Percentiles rank a stretch among this genome's conserved stretches.
Evolutionary conservation across 73 alveolate genomes (phyloP).

Genomic region (Paramecium sexaurelia): DNA sequence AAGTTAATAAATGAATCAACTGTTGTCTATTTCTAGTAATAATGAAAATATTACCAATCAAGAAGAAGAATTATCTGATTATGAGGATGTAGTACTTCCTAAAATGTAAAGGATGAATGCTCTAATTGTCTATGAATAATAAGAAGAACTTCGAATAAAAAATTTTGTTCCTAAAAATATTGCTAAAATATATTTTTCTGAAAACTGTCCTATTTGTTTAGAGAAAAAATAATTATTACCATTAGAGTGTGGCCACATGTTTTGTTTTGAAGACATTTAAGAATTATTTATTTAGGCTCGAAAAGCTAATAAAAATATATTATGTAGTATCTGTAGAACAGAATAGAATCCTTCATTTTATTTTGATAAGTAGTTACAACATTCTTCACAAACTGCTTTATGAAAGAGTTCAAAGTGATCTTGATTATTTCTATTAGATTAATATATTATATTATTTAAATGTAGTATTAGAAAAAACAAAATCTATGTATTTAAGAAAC

Average conservation of each 20-base stretch:
- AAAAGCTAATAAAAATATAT: background rate
- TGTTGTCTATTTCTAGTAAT: background rate
- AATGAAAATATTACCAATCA: background rate
- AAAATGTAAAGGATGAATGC: background rate
- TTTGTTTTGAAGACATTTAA: background rate
- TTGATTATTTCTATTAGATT: background rate
- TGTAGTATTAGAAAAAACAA: background rate
- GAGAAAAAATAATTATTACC: background rate
- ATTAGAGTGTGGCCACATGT: background rate
- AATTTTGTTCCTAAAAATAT: background rate
- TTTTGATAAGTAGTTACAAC: background rate
- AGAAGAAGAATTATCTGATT: background rate
- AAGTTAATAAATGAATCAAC: background rate
- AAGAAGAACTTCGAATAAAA: background rate
- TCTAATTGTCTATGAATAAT: background rate
- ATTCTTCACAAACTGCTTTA: background rate
- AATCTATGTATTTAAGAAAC: background rate
- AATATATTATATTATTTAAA: background rate
- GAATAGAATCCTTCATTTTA: background rate
- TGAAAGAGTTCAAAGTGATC: background rate
- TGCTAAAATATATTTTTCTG: background rate
- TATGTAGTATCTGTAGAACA: background rate
- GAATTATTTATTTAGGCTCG: background rate
- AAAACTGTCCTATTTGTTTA: background rate
- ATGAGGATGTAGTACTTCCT: conserved; percentile 3